Conservation (phyloP, 257 asterid species). For the Solanum neorickii region DNA sequence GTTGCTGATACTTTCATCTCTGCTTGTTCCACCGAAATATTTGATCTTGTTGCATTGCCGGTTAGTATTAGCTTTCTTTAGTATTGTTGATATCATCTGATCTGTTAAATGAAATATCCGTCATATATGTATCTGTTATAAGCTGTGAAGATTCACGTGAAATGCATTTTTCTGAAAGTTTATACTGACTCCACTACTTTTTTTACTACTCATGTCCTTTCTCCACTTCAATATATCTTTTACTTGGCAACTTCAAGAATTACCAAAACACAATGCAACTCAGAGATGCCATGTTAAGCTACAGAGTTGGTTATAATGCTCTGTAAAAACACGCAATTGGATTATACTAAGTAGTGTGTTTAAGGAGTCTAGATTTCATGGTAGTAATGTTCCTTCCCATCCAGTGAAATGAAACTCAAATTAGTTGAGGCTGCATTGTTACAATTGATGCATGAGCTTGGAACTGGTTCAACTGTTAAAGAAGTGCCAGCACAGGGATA, state of each 20-base stretch:
- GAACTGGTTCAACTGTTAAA: background rate
- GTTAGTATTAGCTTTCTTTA: constrained; percentile 21
- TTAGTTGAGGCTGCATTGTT: background rate
- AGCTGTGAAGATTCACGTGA: background rate
- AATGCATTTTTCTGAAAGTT: background rate
- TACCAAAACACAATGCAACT: background rate
- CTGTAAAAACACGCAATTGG: background rate
- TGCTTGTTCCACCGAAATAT: constrained; percentile 45
- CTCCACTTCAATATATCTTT: background rate
- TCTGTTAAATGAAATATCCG: background rate
- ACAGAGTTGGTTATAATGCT: background rate
- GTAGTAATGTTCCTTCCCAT: background rate
- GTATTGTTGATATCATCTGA: background rate
- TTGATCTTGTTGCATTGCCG: constrained; percentile 78
- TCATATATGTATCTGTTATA: background rate
- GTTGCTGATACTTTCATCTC: constrained; percentile 67
- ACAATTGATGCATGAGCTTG: background rate
- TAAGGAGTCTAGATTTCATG: background rate
- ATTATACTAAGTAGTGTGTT: background rate
- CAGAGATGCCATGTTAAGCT: background rate
- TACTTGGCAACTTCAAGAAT: background rate
- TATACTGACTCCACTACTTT: background rate
- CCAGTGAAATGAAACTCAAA: background rate
- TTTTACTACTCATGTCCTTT: background rate
- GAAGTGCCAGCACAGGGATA: background rate